phyloP scores from a whole-genome alignment of 805 yeast species.

The Yamadazyma philogaea region DNA sequence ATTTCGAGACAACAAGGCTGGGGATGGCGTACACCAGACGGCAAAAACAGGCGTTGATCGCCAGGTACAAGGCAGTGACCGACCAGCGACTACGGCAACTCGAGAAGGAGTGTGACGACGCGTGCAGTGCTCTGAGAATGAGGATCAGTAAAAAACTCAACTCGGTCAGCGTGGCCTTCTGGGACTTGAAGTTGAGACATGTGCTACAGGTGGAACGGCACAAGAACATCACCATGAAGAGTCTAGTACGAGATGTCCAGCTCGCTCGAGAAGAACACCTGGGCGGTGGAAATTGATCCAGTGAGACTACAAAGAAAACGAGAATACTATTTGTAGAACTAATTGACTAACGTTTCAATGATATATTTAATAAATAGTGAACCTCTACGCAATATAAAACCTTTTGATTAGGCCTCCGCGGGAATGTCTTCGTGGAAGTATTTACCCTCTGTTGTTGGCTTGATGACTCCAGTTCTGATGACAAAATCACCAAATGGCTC shows the following conservation, averaged over 20 bases:
- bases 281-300: not conserved
- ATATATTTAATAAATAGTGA: slow-evolving; percentile 3
- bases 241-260: slow-evolving; percentile 24
- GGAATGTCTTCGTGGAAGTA: slow-evolving; percentile 93
- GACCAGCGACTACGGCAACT: slow-evolving; percentile 22
- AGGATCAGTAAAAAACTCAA: slow-evolving; percentile 43
- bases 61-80: slow-evolving; percentile 22
- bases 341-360: too few relatives aligned
- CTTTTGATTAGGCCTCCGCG: slow-evolving; percentile 57
- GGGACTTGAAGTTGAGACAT: slow-evolving; percentile 46
- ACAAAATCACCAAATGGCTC: slow-evolving; percentile 96
- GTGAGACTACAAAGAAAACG: not conserved
- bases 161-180: slow-evolving; percentile 46
- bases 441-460: slow-evolving; percentile 86
- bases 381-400: slow-evolving; percentile 1
- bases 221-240: slow-evolving; percentile 28
- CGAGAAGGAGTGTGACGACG: slow-evolving; percentile 21
- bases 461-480: slow-evolving; percentile 81
- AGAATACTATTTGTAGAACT: too few relatives aligned
- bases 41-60: slow-evolving; percentile 39
- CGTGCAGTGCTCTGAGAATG: slow-evolving; percentile 27
- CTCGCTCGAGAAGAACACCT: not conserved
- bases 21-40: slow-evolving; percentile 12
- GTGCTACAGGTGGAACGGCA: slow-evolving; percentile 46
- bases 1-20: not conserved